Evolutionary conservation across 2,329 filamentous ascomycete genomes (phyloP).

Genomic region (Apiospora koreana): DNA sequence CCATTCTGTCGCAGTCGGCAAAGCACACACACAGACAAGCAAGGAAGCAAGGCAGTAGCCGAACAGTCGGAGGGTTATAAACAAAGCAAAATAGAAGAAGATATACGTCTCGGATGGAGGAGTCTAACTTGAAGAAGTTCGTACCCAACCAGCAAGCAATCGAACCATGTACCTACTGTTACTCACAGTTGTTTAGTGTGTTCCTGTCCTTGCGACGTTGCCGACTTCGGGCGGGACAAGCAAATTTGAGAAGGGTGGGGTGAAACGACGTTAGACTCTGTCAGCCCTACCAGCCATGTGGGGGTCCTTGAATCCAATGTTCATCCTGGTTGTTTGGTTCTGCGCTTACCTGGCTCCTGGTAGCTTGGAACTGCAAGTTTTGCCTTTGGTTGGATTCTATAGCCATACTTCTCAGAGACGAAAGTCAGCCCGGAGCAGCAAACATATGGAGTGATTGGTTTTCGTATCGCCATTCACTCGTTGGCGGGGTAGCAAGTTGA

Average conservation of each 20-base stretch:
- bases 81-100: neutral
- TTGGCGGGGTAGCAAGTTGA: no score
- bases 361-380: no score
- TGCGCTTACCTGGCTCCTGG: no score
- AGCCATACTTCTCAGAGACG: no score
- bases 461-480: no score
- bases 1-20: conserved; percentile 32
- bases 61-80: neutral
- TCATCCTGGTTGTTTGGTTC: neutral
- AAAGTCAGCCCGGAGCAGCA: no score
- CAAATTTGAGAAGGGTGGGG: conserved; percentile 3
- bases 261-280: neutral
- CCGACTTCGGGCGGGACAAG: conserved; percentile 3
- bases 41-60: neutral
- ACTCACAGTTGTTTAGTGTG: neutral
- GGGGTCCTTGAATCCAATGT: neutral
- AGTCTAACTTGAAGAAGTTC: neutral
- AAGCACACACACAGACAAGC: neutral
- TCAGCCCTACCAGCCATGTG: conserved; percentile 1
- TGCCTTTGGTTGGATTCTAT: no score
- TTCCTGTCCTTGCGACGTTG: neutral
- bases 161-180: neutral
- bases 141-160: neutral
- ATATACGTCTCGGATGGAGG: neutral
- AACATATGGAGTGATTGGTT: no score